Percentiles rank a stretch among this genome's conserved stretches.
phyloP scores from a whole-genome alignment of 495 filamentous ascomycete species.

The Annulohypoxylon stygium region DNA sequence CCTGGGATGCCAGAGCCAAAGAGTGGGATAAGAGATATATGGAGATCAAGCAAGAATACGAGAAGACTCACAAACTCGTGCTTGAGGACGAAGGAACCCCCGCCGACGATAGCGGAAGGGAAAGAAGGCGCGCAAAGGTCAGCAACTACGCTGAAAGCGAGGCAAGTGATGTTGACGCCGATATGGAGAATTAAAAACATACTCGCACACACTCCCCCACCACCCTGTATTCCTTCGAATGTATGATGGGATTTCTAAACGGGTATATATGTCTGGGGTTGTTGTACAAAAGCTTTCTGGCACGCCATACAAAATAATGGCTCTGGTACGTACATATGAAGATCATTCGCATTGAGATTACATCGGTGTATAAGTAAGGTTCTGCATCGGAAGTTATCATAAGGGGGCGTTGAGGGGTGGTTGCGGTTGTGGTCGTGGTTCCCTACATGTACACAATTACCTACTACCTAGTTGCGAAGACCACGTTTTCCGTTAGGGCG shows the following conservation, averaged over 20 bases:
- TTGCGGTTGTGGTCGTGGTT: neutral
- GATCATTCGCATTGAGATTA: slow-evolving; percentile 1
- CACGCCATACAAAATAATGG: neutral
- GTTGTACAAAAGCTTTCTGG: slow-evolving; percentile 29
- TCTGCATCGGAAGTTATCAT: slow-evolving; percentile 34
- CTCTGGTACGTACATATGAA: slow-evolving; percentile 15
- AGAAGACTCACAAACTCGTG: slow-evolving; percentile 67
- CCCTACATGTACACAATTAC: too few relatives aligned
- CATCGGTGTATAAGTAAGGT: slow-evolving; percentile 21
- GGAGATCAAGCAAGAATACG: slow-evolving; percentile 72
- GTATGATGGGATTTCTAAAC: neutral
- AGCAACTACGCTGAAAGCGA: slow-evolving; percentile 59
- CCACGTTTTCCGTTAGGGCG: too few relatives aligned
- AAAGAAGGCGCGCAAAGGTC: slow-evolving; percentile 51
- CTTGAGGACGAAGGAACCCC: slow-evolving; percentile 41
- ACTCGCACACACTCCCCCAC: neutral
- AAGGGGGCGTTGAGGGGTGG: slow-evolving; percentile 22
- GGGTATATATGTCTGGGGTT: slow-evolving; percentile 16
- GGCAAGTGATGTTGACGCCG: slow-evolving; percentile 48
- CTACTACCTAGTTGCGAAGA: too few relatives aligned
- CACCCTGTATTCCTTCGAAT: neutral
- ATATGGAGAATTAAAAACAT: slow-evolving; percentile 31
- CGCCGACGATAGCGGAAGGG: slow-evolving; percentile 39
- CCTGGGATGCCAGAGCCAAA: slow-evolving; percentile 68
- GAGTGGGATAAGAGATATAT: slow-evolving; percentile 78